phyloP scores from a whole-genome alignment of 805 yeast species.

The Wickerhamomyces pijperi region DNA sequence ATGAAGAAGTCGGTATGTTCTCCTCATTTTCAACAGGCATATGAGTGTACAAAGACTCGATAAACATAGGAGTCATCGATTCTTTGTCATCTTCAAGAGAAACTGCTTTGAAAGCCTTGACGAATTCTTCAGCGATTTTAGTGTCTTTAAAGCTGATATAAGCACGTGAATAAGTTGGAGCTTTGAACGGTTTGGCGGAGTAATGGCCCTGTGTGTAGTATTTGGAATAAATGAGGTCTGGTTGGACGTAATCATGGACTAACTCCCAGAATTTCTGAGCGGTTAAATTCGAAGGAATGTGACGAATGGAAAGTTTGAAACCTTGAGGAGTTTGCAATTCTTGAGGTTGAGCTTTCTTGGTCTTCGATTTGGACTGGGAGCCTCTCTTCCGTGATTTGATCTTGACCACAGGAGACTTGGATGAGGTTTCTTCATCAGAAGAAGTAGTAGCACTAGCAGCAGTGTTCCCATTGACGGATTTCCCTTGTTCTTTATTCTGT shows the following conservation, averaged over 20 bases:
- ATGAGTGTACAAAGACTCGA: conserved; percentile 22
- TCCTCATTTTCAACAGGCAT: conserved; percentile 15
- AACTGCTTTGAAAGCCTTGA: conserved; percentile 11
- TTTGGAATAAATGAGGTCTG: conserved; percentile 7
- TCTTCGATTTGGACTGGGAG: background rate
- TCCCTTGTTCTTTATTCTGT: background rate
- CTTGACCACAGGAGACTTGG: background rate
- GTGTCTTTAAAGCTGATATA: conserved; percentile 26
- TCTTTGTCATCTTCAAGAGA: conserved; percentile 17
- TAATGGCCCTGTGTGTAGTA: conserved; percentile 33
- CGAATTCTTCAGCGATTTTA: conserved; percentile 19
- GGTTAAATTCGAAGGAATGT: conserved; percentile 30
- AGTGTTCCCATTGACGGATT: too few relatives aligned
- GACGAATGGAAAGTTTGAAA: conserved; percentile 24
- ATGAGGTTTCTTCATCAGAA: conserved; percentile 1
- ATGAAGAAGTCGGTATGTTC: background rate
- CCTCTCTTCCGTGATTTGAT: background rate
- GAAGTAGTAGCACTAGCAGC: too few relatives aligned
- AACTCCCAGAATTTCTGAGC: conserved; percentile 20
- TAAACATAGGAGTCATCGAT: conserved; percentile 23
- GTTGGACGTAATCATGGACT: conserved; percentile 8
- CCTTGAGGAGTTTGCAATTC: conserved; percentile 1
- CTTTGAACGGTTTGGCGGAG: conserved; percentile 26
- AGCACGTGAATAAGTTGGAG: conserved; percentile 29
- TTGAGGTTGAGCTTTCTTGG: background rate